Conservation (phyloP, 768 basidiomycete species). For the Gautieria morchelliformis region DNA sequence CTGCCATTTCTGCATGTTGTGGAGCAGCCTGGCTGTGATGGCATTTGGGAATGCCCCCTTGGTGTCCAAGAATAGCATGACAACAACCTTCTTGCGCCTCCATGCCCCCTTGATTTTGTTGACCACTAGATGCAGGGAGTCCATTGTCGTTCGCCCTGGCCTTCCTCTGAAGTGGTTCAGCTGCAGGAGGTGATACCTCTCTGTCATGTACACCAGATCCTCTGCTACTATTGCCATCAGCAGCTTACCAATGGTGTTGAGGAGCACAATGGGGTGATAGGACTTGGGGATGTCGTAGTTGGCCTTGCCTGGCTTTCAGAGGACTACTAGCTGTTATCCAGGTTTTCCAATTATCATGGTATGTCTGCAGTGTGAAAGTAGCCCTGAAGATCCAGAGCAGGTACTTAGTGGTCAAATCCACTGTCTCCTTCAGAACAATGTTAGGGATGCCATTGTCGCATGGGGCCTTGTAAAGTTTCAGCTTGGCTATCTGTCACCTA, state of each 20-base stretch:
- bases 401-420: not conserved
- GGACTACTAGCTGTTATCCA: slow-evolving; percentile 22
- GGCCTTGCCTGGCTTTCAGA: slow-evolving; percentile 26
- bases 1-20: too few species aligned
- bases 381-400: slow-evolving; percentile 18
- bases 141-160: slow-evolving; percentile 19
- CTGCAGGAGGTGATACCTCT: slow-evolving; percentile 22
- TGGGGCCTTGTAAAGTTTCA: not conserved
- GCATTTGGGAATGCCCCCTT: too few species aligned
- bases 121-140: slow-evolving; percentile 23
- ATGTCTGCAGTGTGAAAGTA: slow-evolving; percentile 17
- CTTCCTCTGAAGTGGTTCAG: too few species aligned
- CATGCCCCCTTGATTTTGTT: too few species aligned
- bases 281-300: too few species aligned
- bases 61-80: too few species aligned
- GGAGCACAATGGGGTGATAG: too few species aligned
- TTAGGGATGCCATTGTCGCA: not conserved
- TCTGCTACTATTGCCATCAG: slow-evolving; percentile 16
- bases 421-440: not conserved
- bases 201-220: too few species aligned
- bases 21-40: too few species aligned
- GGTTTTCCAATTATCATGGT: slow-evolving; percentile 20
- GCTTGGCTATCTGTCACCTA: not conserved
- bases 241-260: slow-evolving; percentile 23
- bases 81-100: slow-evolving; percentile 12